Percentiles rank a stretch among this genome's conserved stretches.
phyloP scores from a whole-genome alignment of 371 early-diverging fungal genomes.

The Fennellomyces sp. region DNA sequence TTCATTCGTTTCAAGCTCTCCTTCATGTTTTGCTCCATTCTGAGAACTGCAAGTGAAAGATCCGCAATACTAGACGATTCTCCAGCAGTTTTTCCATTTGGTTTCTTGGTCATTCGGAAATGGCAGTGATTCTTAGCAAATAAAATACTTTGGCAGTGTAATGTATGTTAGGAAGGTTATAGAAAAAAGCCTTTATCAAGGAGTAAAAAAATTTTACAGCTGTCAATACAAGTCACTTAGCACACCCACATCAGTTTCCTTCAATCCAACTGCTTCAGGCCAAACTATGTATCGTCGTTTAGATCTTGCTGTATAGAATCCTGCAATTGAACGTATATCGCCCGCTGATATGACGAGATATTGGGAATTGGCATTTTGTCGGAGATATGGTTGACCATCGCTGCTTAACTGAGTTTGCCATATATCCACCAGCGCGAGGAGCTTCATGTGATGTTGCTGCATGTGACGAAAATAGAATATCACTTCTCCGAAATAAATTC shows the following conservation, averaged over 20 bases:
- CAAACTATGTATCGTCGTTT: neutral
- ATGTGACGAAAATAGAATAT: neutral
- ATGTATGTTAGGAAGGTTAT: neutral
- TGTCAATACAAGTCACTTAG: neutral
- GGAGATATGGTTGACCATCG: neutral
- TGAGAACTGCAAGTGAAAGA: neutral
- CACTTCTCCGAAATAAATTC: neutral
- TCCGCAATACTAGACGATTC: neutral
- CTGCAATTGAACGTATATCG: neutral
- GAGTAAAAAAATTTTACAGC: neutral
- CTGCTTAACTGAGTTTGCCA: neutral
- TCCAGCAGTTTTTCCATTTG: no score
- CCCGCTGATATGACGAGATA: neutral
- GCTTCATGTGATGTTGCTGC: neutral
- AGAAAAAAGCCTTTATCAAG: neutral
- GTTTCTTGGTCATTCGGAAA: neutral
- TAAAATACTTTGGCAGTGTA: no score
- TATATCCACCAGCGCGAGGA: neutral
- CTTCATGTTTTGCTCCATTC: neutral
- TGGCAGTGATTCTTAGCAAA: neutral
- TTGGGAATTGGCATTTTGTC: neutral
- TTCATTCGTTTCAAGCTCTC: neutral
- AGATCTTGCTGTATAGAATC: neutral
- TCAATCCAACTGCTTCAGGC: neutral
- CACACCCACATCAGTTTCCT: neutral